Evolutionary conservation across 2,329 filamentous ascomycete species (phyloP).

Genomic region (Lachnellula willkommii): DNA sequence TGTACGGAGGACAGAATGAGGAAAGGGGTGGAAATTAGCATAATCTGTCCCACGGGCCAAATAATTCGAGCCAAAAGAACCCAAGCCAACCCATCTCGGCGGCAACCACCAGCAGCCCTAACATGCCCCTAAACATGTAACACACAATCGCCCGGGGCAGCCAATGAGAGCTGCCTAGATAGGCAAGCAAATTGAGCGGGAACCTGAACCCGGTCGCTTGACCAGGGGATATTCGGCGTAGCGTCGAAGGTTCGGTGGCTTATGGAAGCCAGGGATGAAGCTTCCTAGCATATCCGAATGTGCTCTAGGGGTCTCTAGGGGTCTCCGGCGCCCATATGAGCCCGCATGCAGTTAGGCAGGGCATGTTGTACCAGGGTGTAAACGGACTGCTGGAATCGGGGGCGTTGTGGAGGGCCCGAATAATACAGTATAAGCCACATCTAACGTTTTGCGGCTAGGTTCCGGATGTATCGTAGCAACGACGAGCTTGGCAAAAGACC

Average conservation of each 20-base stretch:
- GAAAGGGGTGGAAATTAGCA: slow-evolving; percentile 1
- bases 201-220: not conserved
- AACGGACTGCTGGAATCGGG: slow-evolving; percentile 16
- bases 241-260: slow-evolving; percentile 3
- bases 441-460: not conserved
- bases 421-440: not conserved
- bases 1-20: not conserved
- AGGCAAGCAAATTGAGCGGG: not conserved
- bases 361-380: slow-evolving; percentile 5
- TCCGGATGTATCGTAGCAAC: slow-evolving; percentile 4
- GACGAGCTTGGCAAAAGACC: not conserved
- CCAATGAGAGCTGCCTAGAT: not conserved
- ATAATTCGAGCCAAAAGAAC: not conserved
- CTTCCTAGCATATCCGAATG: not conserved
- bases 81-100: not conserved
- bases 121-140: not conserved
- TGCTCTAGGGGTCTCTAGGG: not conserved
- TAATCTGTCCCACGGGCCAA: not conserved
- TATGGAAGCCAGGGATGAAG: slow-evolving; percentile 12
- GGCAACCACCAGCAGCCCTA: not conserved
- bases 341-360: not conserved
- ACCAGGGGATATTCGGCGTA: not conserved
- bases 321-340: not conserved
- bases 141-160: not conserved
- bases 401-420: not conserved